Evolutionary conservation across 345 rosid species (phyloP).

Genomic region (Barbarea vulgaris): DNA sequence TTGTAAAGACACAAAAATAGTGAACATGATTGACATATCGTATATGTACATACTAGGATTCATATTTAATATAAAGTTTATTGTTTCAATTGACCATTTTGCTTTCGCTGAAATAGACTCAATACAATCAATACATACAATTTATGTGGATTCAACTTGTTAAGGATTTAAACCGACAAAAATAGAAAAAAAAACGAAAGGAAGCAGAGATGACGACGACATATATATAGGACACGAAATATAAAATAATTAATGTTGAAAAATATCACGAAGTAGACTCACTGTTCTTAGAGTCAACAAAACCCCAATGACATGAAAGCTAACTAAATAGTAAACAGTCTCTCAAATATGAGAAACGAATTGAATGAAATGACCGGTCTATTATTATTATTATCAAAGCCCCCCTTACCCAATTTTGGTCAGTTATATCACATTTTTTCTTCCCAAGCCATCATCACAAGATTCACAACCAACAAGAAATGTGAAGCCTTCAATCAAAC

Average conservation of each 20-base stretch:
- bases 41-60: background rate
- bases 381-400: no score
- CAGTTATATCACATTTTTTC: background rate
- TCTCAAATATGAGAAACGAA: background rate
- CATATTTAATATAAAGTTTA: background rate
- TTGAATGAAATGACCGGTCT: background rate
- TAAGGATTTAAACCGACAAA: background rate
- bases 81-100: background rate
- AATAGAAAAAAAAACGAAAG: background rate
- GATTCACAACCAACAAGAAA: slow-evolving; percentile 2
- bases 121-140: no score
- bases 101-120: background rate
- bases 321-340: background rate
- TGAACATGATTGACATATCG: no score
- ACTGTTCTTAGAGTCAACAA: slow-evolving; percentile 27
- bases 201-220: slow-evolving; percentile 4
- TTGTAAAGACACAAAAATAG: no score
- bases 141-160: background rate
- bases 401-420: background rate
- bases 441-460: background rate
- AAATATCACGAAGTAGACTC: slow-evolving; percentile 2
- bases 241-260: background rate
- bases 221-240: no score
- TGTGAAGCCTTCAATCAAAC: background rate
- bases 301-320: slow-evolving; percentile 24